phyloP scores from a whole-genome alignment of 257 asterid genomes.

The Euphrasia confusa region DNA sequence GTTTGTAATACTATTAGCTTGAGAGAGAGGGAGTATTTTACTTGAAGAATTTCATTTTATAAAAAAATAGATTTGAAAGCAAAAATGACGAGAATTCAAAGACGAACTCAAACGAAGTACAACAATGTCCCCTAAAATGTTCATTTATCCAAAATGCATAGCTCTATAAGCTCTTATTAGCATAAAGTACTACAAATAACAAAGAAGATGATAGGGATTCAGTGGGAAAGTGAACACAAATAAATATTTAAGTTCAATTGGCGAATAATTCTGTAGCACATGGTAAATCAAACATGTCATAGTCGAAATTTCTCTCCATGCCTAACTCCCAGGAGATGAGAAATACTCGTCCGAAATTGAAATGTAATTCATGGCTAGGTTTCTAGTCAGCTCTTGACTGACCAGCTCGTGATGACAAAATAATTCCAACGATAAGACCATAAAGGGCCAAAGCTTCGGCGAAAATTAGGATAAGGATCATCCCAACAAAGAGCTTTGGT shows the following conservation, averaged over 20 bases:
- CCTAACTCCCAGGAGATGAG: background rate
- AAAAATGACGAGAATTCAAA: no score
- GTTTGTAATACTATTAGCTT: no score
- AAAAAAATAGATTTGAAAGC: no score
- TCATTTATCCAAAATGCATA: background rate
- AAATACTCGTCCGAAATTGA: background rate
- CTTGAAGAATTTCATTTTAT: no score
- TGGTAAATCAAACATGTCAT: background rate
- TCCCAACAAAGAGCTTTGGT: slow-evolving; percentile 72
- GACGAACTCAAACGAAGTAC: no score
- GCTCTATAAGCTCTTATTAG: background rate
- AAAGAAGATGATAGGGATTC: no score
- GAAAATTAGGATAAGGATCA: slow-evolving; percentile 41
- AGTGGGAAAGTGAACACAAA: background rate
- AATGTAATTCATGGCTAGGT: background rate
- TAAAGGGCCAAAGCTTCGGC: slow-evolving; percentile 26
- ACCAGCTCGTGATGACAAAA: slow-evolving; percentile 78
- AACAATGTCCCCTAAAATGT: no score
- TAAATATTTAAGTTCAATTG: background rate
- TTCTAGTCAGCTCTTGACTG: slow-evolving; percentile 70
- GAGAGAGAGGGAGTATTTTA: no score
- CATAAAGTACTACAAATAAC: background rate
- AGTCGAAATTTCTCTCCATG: background rate
- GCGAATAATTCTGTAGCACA: background rate
- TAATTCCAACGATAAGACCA: slow-evolving; percentile 74